Evolutionary conservation across 257 asterid species (phyloP).

Genomic region (Echium plantagineum): DNA sequence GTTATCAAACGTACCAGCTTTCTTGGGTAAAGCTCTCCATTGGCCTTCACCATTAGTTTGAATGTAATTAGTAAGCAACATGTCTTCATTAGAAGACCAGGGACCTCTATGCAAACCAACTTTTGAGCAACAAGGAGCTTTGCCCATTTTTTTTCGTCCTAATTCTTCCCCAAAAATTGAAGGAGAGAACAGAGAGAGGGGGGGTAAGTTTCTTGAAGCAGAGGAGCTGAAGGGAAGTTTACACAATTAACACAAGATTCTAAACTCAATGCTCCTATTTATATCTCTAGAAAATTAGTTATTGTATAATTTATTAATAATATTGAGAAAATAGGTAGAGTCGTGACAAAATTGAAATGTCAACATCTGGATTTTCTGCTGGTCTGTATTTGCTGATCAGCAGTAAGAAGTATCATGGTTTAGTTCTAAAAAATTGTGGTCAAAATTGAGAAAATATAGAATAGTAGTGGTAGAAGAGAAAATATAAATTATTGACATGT

Average conservation of each 20-base stretch:
- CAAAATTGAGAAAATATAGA: too few species aligned
- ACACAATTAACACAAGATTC: not conserved
- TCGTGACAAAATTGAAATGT: not conserved
- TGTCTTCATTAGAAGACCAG: conserved; percentile 47
- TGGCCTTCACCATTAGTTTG: conserved; percentile 47
- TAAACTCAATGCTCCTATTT: not conserved
- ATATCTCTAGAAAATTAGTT: not conserved
- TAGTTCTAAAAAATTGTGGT: too few species aligned
- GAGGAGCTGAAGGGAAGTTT: not conserved
- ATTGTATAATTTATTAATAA: too few species aligned
- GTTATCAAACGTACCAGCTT: conserved; percentile 29
- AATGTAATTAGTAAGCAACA: conserved; percentile 28
- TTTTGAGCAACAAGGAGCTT: conserved; percentile 49
- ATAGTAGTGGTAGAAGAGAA: too few species aligned
- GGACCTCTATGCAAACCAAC: conserved; percentile 41
- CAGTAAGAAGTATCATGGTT: too few species aligned
- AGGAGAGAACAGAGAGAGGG: not conserved
- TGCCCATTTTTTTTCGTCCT: conserved; percentile 25
- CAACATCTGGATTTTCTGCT: not conserved
- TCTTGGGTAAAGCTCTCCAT: conserved; percentile 48
- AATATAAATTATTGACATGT: too few species aligned
- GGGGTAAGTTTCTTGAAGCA: not conserved
- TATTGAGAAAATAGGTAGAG: not conserved
- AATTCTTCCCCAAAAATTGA: not conserved
- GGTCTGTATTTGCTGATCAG: not conserved